Base-by-base conservation (phyloP, 192 early-diverging fungal genomes). In the Rhizoclosmatium globosum region DNA sequence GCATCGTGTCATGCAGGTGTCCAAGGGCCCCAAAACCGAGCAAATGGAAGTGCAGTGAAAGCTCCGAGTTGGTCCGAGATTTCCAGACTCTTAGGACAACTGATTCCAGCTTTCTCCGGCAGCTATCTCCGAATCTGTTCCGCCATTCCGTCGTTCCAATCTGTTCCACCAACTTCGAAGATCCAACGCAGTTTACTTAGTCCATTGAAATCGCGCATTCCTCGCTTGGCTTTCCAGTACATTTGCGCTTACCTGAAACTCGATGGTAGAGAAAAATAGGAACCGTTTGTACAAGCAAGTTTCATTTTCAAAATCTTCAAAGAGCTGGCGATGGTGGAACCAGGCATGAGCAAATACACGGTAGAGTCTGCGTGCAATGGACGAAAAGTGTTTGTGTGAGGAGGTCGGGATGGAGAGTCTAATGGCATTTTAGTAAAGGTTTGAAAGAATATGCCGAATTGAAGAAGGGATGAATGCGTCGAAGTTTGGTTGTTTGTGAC, bases 281-380 rank as follows among this genome's bases (percentile, higher is more conserved):
- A 96, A 95, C 65, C 94, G 78, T 21, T 88, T 89, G 81, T 94
- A 95, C 21, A 95, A 68, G 39, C 79, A 82, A 13, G 90, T 92
- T 15, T 94, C 91, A 47, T 89, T 89, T 90, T 96, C 96, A 82
- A 94, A 96, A 17, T 87, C 86, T 64, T 93, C 92, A 85, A 98
- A 99, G 3, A 95, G 81, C 72, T 95, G 94, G 9, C 92, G 83
- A 82, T 99, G 98, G 81, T 96, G 95, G 76, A 92, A 97, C 82
- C 94, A 99, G 3, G 95, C 88, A 82, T 99, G 98, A 1, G 97
- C 95, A 87, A 99, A 99, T 39, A 99, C 92, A n/a, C 98, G 89
- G 79, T 99, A 98, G 19, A 99, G 87, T 44, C 98, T 81, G n/a
- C 98, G 83, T 2, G 94, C 94, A 74, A 98, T 95, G 56, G 90